Base-by-base conservation (phyloP, 116 monocot genomes). In the Cymodocea nodosa region DNA sequence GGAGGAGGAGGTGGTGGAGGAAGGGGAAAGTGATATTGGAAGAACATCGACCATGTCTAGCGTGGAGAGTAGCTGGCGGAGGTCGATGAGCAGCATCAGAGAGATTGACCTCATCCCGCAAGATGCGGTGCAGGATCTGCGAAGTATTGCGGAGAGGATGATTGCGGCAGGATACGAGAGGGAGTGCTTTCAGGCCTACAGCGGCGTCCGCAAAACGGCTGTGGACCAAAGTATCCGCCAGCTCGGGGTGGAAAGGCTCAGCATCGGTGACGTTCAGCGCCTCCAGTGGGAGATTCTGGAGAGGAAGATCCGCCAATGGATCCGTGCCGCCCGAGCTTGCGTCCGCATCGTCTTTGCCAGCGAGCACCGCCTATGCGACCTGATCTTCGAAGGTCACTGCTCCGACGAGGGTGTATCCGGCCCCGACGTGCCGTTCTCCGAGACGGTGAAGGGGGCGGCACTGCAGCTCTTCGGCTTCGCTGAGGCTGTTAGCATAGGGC, bases 181-280 rank as follows among this genome's bases (percentile, higher is more conserved):
- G 8, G 86, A 86, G 75, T 78, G 77, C 66, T 73, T 83, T 57
- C 86, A 89, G 68, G 84, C 71, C 2, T 86, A 89, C 74, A 60
- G 72, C 10, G 68, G 75, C 52, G 82, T 67, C 25, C 80, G 89
- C 17, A 85, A 84, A 70, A 15, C 83, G n/a, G 79, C 78, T 18
- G 76, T 89, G 44, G 93, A 94, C 53, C 59, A 36, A 11, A 75
- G 61, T 48, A 71, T 94, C 60, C 75, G 78, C 16, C 66, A 60
- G n/a, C 81, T 94, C 5, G 89, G 93, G 9, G 76, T 89, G 11
- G 93, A 94, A 80, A 81, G 72, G 73, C 77, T 84, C 66, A 82
- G 86, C 80, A 94, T 94, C 64, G 80, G 84, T 19, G 86, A 94
- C 8, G 86, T 89, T 18, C 89, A 89, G 73, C 74, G 78, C 36